Base-by-base conservation (phyloP, 2,329 filamentous ascomycete species). In the Parascedosporium putredinis region DNA sequence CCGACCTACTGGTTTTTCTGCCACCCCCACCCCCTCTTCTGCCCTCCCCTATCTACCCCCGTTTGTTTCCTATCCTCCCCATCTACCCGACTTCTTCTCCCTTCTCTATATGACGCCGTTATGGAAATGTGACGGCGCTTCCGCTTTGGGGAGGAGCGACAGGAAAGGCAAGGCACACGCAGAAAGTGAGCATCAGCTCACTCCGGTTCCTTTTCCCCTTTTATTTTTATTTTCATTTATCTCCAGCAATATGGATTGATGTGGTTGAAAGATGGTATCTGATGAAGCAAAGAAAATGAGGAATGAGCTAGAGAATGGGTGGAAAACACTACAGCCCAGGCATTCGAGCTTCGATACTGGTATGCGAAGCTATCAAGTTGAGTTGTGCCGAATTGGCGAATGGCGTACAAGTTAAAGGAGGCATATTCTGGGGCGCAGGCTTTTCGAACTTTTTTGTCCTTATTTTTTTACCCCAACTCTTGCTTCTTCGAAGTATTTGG, bases 331-430 rank as follows among this genome's bases (percentile, higher is more conserved):
- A 47, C 27, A 23, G 38, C 38, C 38, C 20, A 42, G 38, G 38
- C 38, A 45, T 48, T 25, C 46, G n/a, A 25, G 46, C 34, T 48
- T 38, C 59, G 53, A 59, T 55, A 59, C 58, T 55, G 60, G 56
- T 56, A 64, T 57, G 59, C n/a, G n/a, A 58, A 61, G 58, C 62
- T 62, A 63, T 56, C 55, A 58, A 59, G 56, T 54, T 31, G 55
- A 60, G 58, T n/a, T n/a, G 59, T 60, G 59, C 57, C 61, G 59
- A 58, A 64, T 56, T 59, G 64, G 64, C 64, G 64, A 65, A 67
- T 61, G 64, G 64, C 63, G 64, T 61, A 65, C 58, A 51, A 57
- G 58, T 59, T 63, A 58, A 59, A 64, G 63, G 46, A 40, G 46
- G 46, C 46, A 48, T 48, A 48, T 48, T 36, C 46, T 48, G 10